A percentile compares a stretch with the other conserved stretches of the same genome.
phyloP scores from a whole-genome alignment of 208 protist species.

The Borovskyia barvae region DNA sequence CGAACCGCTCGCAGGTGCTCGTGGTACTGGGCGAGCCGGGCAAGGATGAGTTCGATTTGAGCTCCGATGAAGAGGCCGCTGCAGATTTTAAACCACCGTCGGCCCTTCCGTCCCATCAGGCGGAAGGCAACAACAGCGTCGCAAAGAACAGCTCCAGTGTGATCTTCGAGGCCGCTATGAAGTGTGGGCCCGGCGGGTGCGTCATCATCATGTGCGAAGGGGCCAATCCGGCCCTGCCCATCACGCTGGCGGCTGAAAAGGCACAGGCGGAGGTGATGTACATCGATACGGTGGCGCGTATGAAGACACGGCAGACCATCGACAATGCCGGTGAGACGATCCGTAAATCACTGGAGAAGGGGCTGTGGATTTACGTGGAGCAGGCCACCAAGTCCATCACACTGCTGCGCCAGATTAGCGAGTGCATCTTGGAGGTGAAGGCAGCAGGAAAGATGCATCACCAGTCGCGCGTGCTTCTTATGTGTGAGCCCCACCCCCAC shows the following conservation, averaged over 20 bases:
- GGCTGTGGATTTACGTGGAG: conserved; percentile 89
- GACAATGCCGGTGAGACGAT: conserved; percentile 66
- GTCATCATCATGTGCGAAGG: conserved; percentile 88
- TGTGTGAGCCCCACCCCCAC: conserved; percentile 90
- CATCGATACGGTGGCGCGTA: conserved; percentile 83
- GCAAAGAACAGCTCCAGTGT: conserved; percentile 53
- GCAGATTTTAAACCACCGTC: conserved; percentile 51
- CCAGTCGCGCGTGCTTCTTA: conserved; percentile 76
- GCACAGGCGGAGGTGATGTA: conserved; percentile 80
- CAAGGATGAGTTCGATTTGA: conserved; percentile 83
- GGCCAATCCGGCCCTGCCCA: conserved; percentile 76
- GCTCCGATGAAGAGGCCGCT: conserved; percentile 66
- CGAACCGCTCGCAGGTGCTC: conserved; percentile 46
- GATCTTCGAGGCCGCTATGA: conserved; percentile 57
- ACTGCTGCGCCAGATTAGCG: conserved; percentile 71
- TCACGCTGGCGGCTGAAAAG: conserved; percentile 68
- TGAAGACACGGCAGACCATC: conserved; percentile 86
- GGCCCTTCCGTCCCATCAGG: conserved; percentile 28
- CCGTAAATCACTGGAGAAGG: conserved; percentile 79
- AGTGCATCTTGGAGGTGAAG: conserved; percentile 67
- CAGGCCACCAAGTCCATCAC: conserved; percentile 90
- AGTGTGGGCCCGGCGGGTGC: conserved; percentile 50
- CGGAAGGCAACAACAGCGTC: conserved; percentile 38
- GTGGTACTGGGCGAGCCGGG: conserved; percentile 36
- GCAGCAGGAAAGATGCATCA: conserved; percentile 43